Percentiles rank a stretch among this genome's conserved stretches.
phyloP scores from a whole-genome alignment of 1,139 yeast genomes.

The Lodderomyces margitis region DNA sequence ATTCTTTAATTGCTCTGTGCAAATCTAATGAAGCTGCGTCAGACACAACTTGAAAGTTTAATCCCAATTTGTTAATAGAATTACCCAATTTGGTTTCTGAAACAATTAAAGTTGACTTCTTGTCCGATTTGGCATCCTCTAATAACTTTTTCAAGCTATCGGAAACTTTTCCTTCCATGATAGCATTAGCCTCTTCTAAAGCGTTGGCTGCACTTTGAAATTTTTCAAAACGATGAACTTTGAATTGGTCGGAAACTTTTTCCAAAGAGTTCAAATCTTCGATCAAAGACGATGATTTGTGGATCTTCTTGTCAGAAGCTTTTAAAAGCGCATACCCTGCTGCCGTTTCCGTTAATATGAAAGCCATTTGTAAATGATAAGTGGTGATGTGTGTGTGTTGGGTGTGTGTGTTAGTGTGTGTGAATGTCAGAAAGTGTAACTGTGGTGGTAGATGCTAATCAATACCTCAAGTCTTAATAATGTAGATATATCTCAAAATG shows the following conservation, averaged over 20 bases:
- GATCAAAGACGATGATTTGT: conserved; percentile 74
- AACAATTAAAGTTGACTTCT: conserved; percentile 86
- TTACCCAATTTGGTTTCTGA: conserved; percentile 96
- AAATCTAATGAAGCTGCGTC: conserved; percentile 95
- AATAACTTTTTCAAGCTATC: conserved; percentile 75
- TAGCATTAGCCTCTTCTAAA: conserved; percentile 88
- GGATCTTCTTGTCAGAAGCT: conserved; percentile 95
- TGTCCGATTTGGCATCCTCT: conserved; percentile 80
- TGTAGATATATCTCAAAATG: too few species aligned
- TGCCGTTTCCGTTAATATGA: conserved; percentile 94
- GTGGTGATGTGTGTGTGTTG: not conserved
- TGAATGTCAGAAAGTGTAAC: too few species aligned
- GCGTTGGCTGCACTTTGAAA: conserved; percentile 95
- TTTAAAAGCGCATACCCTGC: conserved; percentile 98
- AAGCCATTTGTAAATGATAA: conserved; percentile 59
- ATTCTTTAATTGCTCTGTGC: conserved; percentile 92
- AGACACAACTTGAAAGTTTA: conserved; percentile 83
- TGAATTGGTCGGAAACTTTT: conserved; percentile 76
- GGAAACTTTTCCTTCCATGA: conserved; percentile 91
- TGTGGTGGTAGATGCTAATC: too few species aligned
- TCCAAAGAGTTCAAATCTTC: conserved; percentile 82
- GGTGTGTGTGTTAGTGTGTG: not conserved
- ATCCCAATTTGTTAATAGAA: conserved; percentile 90
- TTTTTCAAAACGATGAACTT: conserved; percentile 92
- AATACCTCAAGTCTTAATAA: too few species aligned